Base-by-base conservation (phyloP, 495 filamentous ascomycete species). In the Penicillium nucicola region DNA sequence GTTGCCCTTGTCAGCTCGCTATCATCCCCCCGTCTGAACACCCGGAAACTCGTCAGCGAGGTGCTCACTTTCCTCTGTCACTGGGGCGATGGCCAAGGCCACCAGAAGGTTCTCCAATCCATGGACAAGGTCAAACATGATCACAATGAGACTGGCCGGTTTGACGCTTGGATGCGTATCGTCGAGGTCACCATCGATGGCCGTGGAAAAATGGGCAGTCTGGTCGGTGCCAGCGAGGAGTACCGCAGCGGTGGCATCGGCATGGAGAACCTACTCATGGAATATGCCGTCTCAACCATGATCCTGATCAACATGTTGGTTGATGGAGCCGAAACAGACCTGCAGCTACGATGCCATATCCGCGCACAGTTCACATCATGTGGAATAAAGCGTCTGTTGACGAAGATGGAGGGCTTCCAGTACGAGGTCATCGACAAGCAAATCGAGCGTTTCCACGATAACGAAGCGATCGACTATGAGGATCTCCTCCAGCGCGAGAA, bases 361-460 rank as follows among this genome's bases (percentile, higher is more conserved):
- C 81, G 93, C 34, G 92, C 95, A 25, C 93, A 97, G 70, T 97
- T 98, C 62, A 96, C 86, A 55, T 89, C 89, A 64, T 96, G 92
- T 71, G 93, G 93, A 42, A 88, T 98, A 78, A 92, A 90, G 74
- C 84, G 95, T 55, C 90, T 98, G 52, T 70, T 97, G 68, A 84
- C 78, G 43, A 98, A 98, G 80, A 96, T 98, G 93, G 93, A 96
- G 66, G 89, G 82, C 30, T 98, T 98, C 76, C 90, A 97, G 67
- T 98, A 97, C 70, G 95, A 98, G 55, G 81, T 95, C 50, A 96
- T 98, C 55, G 92, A 98, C 75, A 97, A 97, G 77, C 93, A 98
- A 72, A 87, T 97, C 53, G 92, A 97, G 66, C 84, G 85, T 34
- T 98, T 93, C 74, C 84, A 88, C 53, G 84, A 88, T 30, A 96